These are phyloP conservation scores for Penicillium canescens DNA, from an alignment of 495 filamentous ascomycete species.

Conservation along the genomic window DNA sequence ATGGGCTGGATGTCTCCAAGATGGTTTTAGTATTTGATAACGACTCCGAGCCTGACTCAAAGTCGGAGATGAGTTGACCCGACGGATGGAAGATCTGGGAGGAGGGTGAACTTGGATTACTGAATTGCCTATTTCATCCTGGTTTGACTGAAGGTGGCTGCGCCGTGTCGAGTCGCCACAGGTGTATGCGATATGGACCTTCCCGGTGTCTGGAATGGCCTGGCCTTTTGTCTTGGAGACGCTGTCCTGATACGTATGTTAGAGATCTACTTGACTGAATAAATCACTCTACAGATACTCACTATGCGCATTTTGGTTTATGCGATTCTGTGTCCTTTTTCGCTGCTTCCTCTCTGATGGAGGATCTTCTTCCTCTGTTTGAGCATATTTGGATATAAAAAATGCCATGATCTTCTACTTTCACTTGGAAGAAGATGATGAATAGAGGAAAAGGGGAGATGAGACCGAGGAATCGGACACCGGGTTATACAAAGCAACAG, in stretches of 20 bases:
- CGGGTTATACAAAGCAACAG: no score
- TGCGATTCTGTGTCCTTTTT: constrained; percentile 16
- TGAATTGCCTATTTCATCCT: background rate
- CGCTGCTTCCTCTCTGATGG: background rate
- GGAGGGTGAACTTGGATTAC: no score
- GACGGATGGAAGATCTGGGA: background rate
- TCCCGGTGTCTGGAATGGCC: background rate
- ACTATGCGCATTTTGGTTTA: constrained; percentile 20
- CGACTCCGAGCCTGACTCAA: background rate
- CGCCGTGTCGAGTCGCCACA: constrained; percentile 5
- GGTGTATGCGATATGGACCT: background rate
- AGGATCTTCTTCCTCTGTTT: no score
- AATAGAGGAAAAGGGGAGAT: no score
- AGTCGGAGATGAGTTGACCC: background rate
- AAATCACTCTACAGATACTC: background rate
- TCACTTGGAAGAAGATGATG: no score
- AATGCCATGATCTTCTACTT: no score
- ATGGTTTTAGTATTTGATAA: background rate
- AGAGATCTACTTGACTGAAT: background rate
- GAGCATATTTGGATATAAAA: no score
- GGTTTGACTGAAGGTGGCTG: background rate
- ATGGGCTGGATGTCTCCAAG: background rate
- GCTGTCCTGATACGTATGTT: background rate
- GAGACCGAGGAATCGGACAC: no score
- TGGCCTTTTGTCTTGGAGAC: background rate